Percentiles rank a stretch among this genome's conserved stretches.
phyloP scores from a whole-genome alignment of 1,139 yeast genomes.

The Debaryomycetaceae sp. region DNA sequence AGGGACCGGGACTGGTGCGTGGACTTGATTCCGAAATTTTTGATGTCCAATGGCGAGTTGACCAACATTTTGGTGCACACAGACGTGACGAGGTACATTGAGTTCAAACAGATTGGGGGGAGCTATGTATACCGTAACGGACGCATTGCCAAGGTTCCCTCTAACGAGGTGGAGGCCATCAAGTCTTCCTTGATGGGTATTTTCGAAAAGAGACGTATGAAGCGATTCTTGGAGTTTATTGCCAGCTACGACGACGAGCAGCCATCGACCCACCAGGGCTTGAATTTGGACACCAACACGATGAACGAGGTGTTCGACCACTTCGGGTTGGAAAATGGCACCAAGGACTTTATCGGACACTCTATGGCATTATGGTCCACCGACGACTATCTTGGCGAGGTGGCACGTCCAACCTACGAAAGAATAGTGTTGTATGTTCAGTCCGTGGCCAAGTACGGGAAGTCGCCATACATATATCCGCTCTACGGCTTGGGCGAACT shows the following conservation, averaged over 20 bases:
- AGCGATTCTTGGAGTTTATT: slow-evolving; percentile 84
- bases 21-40: slow-evolving; percentile 92
- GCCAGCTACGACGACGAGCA: slow-evolving; percentile 80
- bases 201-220: slow-evolving; percentile 94
- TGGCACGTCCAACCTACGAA: slow-evolving; percentile 90
- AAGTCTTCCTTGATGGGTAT: slow-evolving; percentile 91
- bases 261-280: slow-evolving; percentile 76
- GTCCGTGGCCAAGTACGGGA: slow-evolving; percentile 92
- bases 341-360: slow-evolving; percentile 95
- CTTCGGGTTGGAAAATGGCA: slow-evolving; percentile 89
- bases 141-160: slow-evolving; percentile 90
- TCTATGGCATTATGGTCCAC: slow-evolving; percentile 98
- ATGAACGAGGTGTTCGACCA: slow-evolving; percentile 90
- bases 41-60: slow-evolving; percentile 97
- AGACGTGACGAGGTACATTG: slow-evolving; percentile 91
- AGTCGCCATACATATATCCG: slow-evolving; percentile 95
- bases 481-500: slow-evolving; percentile 95
- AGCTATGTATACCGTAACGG: slow-evolving; percentile 92
- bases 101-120: slow-evolving; percentile 93
- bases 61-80: slow-evolving; percentile 94
- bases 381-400: slow-evolving; percentile 83
- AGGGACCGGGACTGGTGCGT: slow-evolving; percentile 98
- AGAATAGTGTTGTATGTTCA: slow-evolving; percentile 82
- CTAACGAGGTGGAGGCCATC: slow-evolving; percentile 88
- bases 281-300: slow-evolving; percentile 81